Conservation (phyloP, 768 basidiomycete species). For the Termitomyces sp. region DNA sequence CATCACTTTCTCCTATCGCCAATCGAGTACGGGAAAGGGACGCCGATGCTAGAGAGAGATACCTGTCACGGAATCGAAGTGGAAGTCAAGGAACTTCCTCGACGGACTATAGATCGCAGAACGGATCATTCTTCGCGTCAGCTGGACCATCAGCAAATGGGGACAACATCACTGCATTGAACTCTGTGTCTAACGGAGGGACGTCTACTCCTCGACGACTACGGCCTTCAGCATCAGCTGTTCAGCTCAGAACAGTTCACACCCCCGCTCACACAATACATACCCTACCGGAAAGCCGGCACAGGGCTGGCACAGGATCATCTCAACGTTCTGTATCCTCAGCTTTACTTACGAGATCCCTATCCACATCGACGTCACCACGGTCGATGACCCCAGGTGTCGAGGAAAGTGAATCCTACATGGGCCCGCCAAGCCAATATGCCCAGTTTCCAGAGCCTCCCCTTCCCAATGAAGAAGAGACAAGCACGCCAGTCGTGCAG, state of each 20-base stretch:
- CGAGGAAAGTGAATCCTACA: constrained; percentile 45
- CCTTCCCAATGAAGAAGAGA: constrained; percentile 37
- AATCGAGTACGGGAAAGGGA: constrained; percentile 79
- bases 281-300: constrained; percentile 43
- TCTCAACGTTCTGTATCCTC: constrained; percentile 37
- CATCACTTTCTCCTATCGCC: constrained; percentile 70
- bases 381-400: constrained; percentile 30
- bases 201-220: constrained; percentile 56
- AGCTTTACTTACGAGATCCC: constrained; percentile 43
- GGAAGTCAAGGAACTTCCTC: constrained; percentile 72
- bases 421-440: constrained; percentile 67
- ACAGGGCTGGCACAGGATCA: constrained; percentile 67
- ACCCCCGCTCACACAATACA: constrained; percentile 21
- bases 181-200: constrained; percentile 41
- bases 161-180: constrained; percentile 48
- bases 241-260: constrained; percentile 56
- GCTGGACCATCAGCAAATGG: constrained; percentile 47
- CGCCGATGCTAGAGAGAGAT: constrained; percentile 86
- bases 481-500: constrained; percentile 46
- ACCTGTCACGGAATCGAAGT: constrained; percentile 75
- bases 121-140: constrained; percentile 43
- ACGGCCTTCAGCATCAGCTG: constrained; percentile 74
- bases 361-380: constrained; percentile 52
- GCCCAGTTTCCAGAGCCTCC: constrained; percentile 72
- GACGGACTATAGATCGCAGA: constrained; percentile 65